phyloP scores from a whole-genome alignment of 352 stramenopile species.

The Phytophthora agathidicida region DNA sequence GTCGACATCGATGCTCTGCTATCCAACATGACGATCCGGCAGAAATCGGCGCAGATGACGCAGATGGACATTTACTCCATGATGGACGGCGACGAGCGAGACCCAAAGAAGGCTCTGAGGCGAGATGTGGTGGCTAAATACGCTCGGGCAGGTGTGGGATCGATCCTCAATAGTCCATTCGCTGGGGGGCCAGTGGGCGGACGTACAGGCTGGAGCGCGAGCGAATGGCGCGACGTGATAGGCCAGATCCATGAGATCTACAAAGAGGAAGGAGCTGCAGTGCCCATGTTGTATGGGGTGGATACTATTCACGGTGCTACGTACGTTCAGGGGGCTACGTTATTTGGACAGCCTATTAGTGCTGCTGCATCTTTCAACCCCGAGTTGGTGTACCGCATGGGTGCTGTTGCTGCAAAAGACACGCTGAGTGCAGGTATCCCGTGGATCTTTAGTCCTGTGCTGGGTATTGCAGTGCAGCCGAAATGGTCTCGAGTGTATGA shows the following conservation, averaged over 20 bases:
- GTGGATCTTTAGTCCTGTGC: constrained; percentile 92
- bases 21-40: constrained; percentile 53
- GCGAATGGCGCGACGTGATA: constrained; percentile 68
- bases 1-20: constrained; percentile 24
- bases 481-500: constrained; percentile 93
- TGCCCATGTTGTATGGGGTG: constrained; percentile 87
- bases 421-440: constrained; percentile 87
- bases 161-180: constrained; percentile 87
- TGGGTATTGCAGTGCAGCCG: constrained; percentile 82
- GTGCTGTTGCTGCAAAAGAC: constrained; percentile 81
- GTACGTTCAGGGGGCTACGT: constrained; percentile 82
- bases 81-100: constrained; percentile 58
- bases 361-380: constrained; percentile 90
- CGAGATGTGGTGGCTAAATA: constrained; percentile 57
- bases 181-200: constrained; percentile 45
- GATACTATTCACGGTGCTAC: constrained; percentile 92
- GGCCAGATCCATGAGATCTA: constrained; percentile 80
- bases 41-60: constrained; percentile 90
- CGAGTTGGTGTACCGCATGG: constrained; percentile 71
- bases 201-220: constrained; percentile 67
- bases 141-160: constrained; percentile 80
- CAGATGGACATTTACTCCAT: constrained; percentile 92
- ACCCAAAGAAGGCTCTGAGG: constrained; percentile 59
- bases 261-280: constrained; percentile 49
- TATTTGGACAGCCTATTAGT: constrained; percentile 90